Evolutionary conservation across 768 basidiomycete species (phyloP), one percentile per base, ranked within the genome.

Genomic region (Thelephora aurantiotincta): DNA sequence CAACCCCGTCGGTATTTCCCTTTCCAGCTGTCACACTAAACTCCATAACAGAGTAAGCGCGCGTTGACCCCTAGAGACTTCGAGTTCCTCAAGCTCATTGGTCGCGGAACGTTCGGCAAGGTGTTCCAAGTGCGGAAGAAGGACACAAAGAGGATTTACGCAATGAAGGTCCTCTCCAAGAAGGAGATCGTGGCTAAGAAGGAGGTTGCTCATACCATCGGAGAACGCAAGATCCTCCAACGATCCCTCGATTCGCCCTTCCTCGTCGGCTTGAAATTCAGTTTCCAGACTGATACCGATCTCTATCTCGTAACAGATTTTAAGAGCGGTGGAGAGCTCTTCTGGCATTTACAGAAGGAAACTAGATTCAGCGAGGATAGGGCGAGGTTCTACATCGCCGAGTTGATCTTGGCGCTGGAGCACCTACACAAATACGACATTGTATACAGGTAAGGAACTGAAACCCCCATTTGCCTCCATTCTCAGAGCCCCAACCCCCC

Each of bases 121-220:
- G 96, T 99, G 16, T 98, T 97, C 73, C 96, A 99, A 65, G 96
- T 99, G 44, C 88, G 96, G 51, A 99, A 99, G 68, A 81, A 73
- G 62, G 93, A 99, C 68, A 99, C 96, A 36, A 87, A 90, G 64
- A 87, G 96, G 42, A 98, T 99, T 67, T 99, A 97, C 69, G 96
- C 96, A 45, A 98, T 99, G 94, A 99, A 99, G 60, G 89, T 98
- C 48, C 74, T 99, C 35, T 93, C 89, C 30, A 99, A 99, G 69
- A 93, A 90, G 71, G 96, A 99, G 66, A 98, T 99, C 57, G 80
- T 98, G 47, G 93, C 89, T 20, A 98, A 97, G 73, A 98, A 98
- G 66, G 96, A 99, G 64, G 91, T 99, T 41, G 94, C 94, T 7
- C 96, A 99, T 63, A 99, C 96, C 13, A 98, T 99, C 48, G 96